Evolutionary conservation across 345 rosid genomes (phyloP), one percentile per base, ranked within the genome.

Genomic region (Brassica napus): DNA sequence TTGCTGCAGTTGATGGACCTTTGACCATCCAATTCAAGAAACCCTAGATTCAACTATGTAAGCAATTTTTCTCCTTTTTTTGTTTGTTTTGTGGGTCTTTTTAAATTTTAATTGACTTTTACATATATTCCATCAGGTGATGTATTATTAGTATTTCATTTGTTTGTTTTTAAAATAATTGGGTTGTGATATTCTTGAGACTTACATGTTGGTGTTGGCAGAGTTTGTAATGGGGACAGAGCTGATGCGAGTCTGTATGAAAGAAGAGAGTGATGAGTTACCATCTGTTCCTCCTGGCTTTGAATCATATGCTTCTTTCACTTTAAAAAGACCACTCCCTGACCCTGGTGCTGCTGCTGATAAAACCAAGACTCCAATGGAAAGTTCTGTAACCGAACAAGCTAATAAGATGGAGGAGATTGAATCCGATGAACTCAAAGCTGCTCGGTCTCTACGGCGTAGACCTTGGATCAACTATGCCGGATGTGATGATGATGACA

Each of bases 201-300:
- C 21, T 52, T 59, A 28, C 34, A 60, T 74, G 23, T 65, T 24
- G 57, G 57, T 70, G 68, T 54, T 65, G 37, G 62, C 35, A 49
- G 80, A 87, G 87, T 15, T 71, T 75, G 24, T 74, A 66, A 96
- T 96, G 98, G 98, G 92, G 73, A 96, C 98, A 58, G 97, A 92
- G 59, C 89, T 96, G 68, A 82, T 89, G 89, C 88, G 98, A 84
- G 86, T 89, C 69, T 83, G 88, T 81, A 83, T 86, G 65, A 90
- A 93, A 88, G 97, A 91, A 81, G 97, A 96, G 68, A 96, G 83
- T 70, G 98, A 92, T 39, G 98, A 93, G 6, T 75, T 93, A 75
- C 98, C 91, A 24, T 82, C 93, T 71, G 89, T 90, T 73, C 99
- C 99, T 12, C 99, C 98, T 63, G 99, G 99, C 26, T 96, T 96